Evolutionary conservation across 306 rosid genomes (phyloP).

Genomic region (Fragaria vesca): DNA sequence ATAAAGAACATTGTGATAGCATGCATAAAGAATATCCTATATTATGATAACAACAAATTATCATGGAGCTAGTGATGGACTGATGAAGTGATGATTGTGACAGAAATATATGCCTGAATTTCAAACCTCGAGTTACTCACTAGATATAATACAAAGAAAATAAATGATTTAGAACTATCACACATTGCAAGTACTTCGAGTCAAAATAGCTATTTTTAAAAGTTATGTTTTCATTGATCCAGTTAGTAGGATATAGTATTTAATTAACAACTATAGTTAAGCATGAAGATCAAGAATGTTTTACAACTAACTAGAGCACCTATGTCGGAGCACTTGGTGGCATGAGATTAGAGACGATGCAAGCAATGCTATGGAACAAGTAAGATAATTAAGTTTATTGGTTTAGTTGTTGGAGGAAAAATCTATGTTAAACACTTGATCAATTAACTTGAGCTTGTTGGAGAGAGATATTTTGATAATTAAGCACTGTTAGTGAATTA

Average conservation of each 20-base stretch:
- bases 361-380: constrained; percentile 41
- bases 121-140: constrained; percentile 33
- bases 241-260: constrained; percentile 16
- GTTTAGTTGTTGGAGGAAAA: constrained; percentile 51
- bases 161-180: constrained; percentile 4
- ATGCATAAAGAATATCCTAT: constrained; percentile 3
- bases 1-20: background rate
- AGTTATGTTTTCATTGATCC: background rate
- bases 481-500: background rate
- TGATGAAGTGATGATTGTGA: constrained; percentile 22
- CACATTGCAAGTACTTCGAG: constrained; percentile 1
- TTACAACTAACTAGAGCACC: background rate
- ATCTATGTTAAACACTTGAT: constrained; percentile 35
- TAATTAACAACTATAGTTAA: constrained; percentile 17
- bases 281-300: background rate
- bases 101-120: background rate
- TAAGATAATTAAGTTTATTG: constrained; percentile 32
- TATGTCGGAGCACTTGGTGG: constrained; percentile 39
- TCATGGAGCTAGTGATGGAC: background rate
- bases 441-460: background rate
- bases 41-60: constrained; percentile 19
- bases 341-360: constrained; percentile 34
- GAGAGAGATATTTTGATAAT: constrained; percentile 2
- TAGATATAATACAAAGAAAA: constrained; percentile 22
- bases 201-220: constrained; percentile 6